Percentiles rank a stretch among this genome's conserved stretches.
Evolutionary conservation across 306 rosid species (phyloP).

Genomic region (Glycyrrhiza uralensis): DNA sequence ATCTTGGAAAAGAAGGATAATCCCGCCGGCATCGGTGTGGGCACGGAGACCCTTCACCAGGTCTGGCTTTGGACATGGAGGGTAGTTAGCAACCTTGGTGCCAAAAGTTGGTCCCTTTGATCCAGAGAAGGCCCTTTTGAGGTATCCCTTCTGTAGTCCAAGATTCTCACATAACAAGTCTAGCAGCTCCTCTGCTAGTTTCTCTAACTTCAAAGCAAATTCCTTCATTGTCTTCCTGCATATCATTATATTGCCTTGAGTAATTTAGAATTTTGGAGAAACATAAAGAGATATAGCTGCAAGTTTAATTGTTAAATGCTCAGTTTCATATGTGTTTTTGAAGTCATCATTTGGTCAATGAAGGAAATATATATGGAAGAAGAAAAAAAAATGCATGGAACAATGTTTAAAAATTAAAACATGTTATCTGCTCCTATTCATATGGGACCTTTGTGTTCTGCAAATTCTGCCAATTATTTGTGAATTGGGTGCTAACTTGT

Average conservation of each 20-base stretch:
- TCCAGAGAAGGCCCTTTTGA: slow-evolving; percentile 13
- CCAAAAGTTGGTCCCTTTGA: slow-evolving; percentile 24
- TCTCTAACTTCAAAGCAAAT: slow-evolving; percentile 22
- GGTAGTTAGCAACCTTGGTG: slow-evolving; percentile 21
- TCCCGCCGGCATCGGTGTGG: slow-evolving; percentile 21
- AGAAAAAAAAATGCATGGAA: neutral
- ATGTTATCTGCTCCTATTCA: neutral
- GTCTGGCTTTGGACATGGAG: slow-evolving; percentile 29
- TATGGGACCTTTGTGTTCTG: neutral
- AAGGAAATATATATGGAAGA: no score
- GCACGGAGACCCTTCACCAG: slow-evolving; percentile 22
- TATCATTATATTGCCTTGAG: neutral
- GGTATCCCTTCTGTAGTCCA: slow-evolving; percentile 4
- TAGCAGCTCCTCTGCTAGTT: slow-evolving; percentile 17
- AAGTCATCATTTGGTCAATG: no score
- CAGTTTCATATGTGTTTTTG: neutral
- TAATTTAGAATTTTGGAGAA: neutral
- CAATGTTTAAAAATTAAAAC: neutral
- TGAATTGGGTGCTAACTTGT: neutral
- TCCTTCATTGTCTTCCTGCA: slow-evolving; percentile 27
- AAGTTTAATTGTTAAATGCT: neutral
- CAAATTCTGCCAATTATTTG: neutral
- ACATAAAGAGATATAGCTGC: neutral
- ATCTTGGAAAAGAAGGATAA: slow-evolving; percentile 21
- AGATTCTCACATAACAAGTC: slow-evolving; percentile 18